A percentile compares a stretch with the other conserved stretches of the same genome.
These are phyloP conservation scores for Cyathus striatus DNA, from an alignment of 768 basidiomycete species.

Conservation along the genomic window DNA sequence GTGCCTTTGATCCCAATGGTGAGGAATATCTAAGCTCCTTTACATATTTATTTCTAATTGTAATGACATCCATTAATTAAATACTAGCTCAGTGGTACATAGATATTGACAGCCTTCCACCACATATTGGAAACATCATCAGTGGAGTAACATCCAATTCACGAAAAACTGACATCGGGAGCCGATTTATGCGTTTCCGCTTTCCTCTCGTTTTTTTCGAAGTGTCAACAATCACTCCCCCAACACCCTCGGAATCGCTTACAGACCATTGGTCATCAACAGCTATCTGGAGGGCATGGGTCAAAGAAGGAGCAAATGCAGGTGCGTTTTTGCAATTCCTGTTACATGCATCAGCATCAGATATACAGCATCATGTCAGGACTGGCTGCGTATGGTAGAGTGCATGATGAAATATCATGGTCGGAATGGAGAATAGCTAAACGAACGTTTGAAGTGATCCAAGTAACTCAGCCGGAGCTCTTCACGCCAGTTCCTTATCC, in stretches of 20 bases:
- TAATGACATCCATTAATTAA: not conserved
- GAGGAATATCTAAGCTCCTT: too few species aligned
- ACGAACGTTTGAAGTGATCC: not conserved
- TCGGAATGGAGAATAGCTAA: not conserved
- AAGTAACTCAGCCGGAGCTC: not conserved
- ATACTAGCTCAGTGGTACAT: not conserved
- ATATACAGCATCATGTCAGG: not conserved
- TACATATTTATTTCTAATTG: not conserved
- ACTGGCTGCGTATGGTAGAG: not conserved
- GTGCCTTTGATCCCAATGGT: too few species aligned
- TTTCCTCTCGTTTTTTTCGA: not conserved
- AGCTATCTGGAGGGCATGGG: not conserved
- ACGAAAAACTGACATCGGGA: not conserved
- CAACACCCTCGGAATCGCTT: not conserved
- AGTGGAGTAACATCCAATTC: not conserved
- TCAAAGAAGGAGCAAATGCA: not conserved
- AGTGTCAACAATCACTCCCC: not conserved
- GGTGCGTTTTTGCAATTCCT: too few species aligned
- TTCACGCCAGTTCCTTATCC: not conserved
- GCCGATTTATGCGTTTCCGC: not conserved
- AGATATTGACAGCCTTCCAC: not conserved
- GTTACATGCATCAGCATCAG: not conserved
- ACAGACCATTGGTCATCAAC: not conserved
- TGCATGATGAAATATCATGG: not conserved
- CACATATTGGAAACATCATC: not conserved